phyloP scores from a whole-genome alignment of 2,329 filamentous ascomycete species.

The Calonectria naviculata region DNA sequence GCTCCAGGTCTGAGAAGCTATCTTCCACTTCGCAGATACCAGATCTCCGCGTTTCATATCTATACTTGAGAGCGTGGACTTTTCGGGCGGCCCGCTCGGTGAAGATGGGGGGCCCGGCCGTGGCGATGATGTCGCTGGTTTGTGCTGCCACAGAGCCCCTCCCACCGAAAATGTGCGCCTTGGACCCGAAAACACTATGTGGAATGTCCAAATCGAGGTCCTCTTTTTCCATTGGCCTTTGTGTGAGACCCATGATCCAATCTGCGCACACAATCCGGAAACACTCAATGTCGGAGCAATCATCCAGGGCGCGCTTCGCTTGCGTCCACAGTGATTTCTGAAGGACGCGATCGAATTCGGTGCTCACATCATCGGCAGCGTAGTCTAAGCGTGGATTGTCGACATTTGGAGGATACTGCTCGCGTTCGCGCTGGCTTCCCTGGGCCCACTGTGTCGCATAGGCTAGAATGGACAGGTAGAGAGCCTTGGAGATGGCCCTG shows the following conservation, averaged over 20 bases:
- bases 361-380: constrained; percentile 32
- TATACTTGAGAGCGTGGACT: constrained; percentile 49
- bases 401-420: constrained; percentile 31
- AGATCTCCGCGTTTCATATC: constrained; percentile 38
- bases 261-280: constrained; percentile 53
- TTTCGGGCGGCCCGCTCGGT: constrained; percentile 51
- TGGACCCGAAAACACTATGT: constrained; percentile 23
- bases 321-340: constrained; percentile 52
- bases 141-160: constrained; percentile 40
- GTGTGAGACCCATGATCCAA: constrained; percentile 51
- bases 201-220: constrained; percentile 26
- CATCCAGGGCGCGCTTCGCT: constrained; percentile 47
- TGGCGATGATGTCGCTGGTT: constrained; percentile 41
- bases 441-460: constrained; percentile 61
- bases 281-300: constrained; percentile 50
- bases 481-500: constrained; percentile 54
- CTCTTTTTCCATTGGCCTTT: constrained; percentile 44
- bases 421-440: constrained; percentile 37
- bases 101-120: constrained; percentile 40
- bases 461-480: constrained; percentile 61
- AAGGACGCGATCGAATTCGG: constrained; percentile 51
- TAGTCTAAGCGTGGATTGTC: constrained; percentile 31
- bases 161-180: constrained; percentile 28
- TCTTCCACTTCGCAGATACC: constrained; percentile 15
- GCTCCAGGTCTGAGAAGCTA: neutral